phyloP scores from a whole-genome alignment of 1,139 yeast species.

The Saccharomyces hybrid region DNA sequence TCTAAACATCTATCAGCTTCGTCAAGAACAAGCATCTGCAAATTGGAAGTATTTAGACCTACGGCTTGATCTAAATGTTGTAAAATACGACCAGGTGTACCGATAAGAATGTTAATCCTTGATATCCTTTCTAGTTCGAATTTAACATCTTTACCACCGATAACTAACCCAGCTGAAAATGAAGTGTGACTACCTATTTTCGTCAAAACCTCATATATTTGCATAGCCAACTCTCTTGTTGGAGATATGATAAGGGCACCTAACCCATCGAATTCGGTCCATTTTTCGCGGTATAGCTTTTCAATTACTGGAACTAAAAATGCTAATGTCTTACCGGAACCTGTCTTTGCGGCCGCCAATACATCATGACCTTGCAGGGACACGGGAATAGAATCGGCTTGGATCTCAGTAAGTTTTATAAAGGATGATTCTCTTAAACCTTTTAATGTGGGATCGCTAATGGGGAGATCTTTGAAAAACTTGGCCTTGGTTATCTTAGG shows the following conservation, averaged over 20 bases:
- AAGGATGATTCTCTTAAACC: slow-evolving; percentile 73
- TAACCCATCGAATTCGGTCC: slow-evolving; percentile 86
- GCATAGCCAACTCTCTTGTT: slow-evolving; percentile 89
- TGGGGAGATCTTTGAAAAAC: slow-evolving; percentile 64
- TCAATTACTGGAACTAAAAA: slow-evolving; percentile 82
- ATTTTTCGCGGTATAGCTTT: slow-evolving; percentile 56
- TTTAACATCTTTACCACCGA: slow-evolving; percentile 92
- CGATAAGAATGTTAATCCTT: slow-evolving; percentile 77
- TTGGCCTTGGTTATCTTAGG: slow-evolving; percentile 32
- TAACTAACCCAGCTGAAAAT: slow-evolving; percentile 88
- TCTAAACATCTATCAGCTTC: slow-evolving; percentile 96
- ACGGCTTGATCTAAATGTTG: slow-evolving; percentile 95
- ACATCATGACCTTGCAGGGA: slow-evolving; percentile 78
- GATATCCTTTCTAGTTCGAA: slow-evolving; percentile 81
- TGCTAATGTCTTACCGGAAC: slow-evolving; percentile 93
- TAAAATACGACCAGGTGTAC: slow-evolving; percentile 91
- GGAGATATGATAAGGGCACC: slow-evolving; percentile 92
- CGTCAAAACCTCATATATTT: slow-evolving; percentile 81
- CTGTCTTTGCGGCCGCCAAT: slow-evolving; percentile 90
- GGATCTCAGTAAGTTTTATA: slow-evolving; percentile 77
- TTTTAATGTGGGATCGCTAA: slow-evolving; percentile 53
- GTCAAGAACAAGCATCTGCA: slow-evolving; percentile 79
- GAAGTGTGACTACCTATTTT: slow-evolving; percentile 75
- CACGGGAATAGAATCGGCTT: slow-evolving; percentile 65
- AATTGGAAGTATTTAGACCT: slow-evolving; percentile 69